Evolutionary conservation across 2,329 filamentous ascomycete species (phyloP).

Genomic region (Cercospora sesami): DNA sequence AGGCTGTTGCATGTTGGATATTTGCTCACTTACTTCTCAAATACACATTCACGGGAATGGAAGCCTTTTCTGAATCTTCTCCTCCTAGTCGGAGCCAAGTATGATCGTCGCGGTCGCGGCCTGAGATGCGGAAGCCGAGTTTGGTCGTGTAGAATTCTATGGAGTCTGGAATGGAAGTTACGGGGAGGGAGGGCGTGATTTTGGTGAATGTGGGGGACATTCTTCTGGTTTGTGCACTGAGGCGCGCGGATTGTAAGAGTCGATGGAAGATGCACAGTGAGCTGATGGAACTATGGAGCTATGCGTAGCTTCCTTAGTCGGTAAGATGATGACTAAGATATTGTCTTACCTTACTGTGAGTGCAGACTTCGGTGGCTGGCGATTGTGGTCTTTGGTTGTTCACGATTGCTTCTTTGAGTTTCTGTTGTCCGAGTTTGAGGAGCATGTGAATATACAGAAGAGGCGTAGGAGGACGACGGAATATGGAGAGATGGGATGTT

Average conservation of each 20-base stretch:
- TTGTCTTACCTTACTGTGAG: not conserved
- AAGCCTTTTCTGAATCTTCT: constrained; percentile 3
- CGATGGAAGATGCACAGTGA: not conserved
- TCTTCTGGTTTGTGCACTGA: not conserved
- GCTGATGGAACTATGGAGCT: not conserved
- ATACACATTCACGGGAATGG: constrained; percentile 15
- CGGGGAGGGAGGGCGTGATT: constrained; percentile 16
- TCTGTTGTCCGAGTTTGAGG: too few relatives aligned
- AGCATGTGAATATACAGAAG: too few relatives aligned
- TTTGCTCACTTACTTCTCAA: constrained; percentile 6
- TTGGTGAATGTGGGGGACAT: constrained; percentile 15
- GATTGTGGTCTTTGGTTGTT: too few relatives aligned
- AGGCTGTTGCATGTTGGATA: not conserved
- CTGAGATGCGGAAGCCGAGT: constrained; percentile 17
- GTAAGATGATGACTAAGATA: not conserved
- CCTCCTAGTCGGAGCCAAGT: constrained; percentile 10
- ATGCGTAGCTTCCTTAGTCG: not conserved
- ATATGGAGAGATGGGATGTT: too few relatives aligned
- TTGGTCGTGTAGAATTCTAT: constrained; percentile 18
- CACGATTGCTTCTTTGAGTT: too few relatives aligned
- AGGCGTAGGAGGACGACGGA: too few relatives aligned
- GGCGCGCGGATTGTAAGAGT: not conserved
- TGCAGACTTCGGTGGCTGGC: too few relatives aligned
- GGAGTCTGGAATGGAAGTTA: constrained; percentile 9
- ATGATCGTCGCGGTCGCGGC: constrained; percentile 17